Evolutionary conservation across 2,329 filamentous ascomycete species (phyloP), one percentile per base, ranked within the genome.

Genomic region (Hortaea sp.): DNA sequence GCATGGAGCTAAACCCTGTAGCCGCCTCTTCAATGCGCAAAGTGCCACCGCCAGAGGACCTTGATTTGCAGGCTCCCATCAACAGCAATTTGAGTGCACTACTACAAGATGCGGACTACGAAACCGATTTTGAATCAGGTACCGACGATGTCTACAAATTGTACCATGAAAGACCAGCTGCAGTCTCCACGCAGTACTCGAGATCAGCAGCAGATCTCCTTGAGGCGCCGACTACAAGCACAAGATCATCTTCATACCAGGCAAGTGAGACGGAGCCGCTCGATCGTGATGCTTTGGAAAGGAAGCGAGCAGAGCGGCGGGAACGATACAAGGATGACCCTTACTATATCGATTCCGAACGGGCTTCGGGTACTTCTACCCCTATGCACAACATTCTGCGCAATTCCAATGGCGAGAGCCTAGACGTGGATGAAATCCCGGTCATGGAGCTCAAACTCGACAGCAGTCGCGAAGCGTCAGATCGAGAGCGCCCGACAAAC

Each of bases 391-490:
- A 79, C 53, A 87, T 92, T 48, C 80, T 75, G 7, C 63, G 67
- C 12, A 65, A 75, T 48, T 80, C 79, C 47, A 89, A 90, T 60
- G 83, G 82, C 1, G 81, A 83, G 2, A 84, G 85, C 39, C 70
- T 97, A 6, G 90, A 98, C 61, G 83, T 98, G 39, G 92, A 98
- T 65, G 79, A 87, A 1, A 98, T 98, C 57, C 92, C 92, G 2
- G 90, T 98, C 58, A 92, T 98, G 81, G 82, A 94, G 62, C 75
- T 98, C 41, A 82, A 94, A 51, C 75, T 95, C 6, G 81, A 82
- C 34, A 56, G 53, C 28, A 44, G 54, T 12, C 53, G 54, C 9
- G 41, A 35, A 4, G 46, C 43, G 9, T 38, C 48, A 9, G 49
- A 52, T n/a, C 35, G 44, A 2, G 49, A 51, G 34, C 46, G 7